Evolutionary conservation across 306 rosid genomes (phyloP).

Genomic region (Amphicarpaea edgeworthii): DNA sequence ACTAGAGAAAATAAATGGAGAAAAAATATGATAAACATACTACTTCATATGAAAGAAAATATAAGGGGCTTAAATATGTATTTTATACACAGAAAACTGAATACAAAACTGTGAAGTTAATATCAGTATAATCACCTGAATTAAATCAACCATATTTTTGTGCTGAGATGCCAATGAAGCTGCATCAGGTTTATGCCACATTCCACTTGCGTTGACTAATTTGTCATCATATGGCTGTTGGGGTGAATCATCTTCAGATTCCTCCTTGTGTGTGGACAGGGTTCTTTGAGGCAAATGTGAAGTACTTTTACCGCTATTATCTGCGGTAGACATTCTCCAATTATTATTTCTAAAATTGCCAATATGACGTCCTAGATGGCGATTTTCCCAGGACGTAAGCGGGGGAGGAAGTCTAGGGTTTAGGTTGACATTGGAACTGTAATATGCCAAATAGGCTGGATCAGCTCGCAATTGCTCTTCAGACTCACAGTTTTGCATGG

Average conservation of each 20-base stretch:
- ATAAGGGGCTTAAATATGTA: background rate
- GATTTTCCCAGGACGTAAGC: conserved; percentile 71
- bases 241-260: conserved; percentile 72
- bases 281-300: conserved; percentile 58
- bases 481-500: conserved; percentile 54
- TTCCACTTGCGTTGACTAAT: conserved; percentile 48
- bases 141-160: conserved; percentile 58
- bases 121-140: conserved; percentile 58
- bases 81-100: conserved; percentile 4
- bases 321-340: conserved; percentile 54
- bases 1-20: background rate
- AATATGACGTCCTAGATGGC: conserved; percentile 53
- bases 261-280: conserved; percentile 72
- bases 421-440: conserved; percentile 66
- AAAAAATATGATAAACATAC: conserved; percentile 28
- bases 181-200: conserved; percentile 49
- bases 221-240: conserved; percentile 58
- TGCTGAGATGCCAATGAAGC: conserved; percentile 50
- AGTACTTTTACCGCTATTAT: conserved; percentile 61
- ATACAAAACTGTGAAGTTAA: conserved; percentile 37
- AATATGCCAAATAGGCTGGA: conserved; percentile 65
- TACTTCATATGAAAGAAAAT: conserved; percentile 3
- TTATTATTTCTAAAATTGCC: conserved; percentile 62
- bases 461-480: conserved; percentile 64
- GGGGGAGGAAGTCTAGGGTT: conserved; percentile 78